A percentile compares a stretch with the other conserved stretches of the same genome.
Conservation (phyloP, 345 rosid species). For the Atalantia buxifolia region DNA sequence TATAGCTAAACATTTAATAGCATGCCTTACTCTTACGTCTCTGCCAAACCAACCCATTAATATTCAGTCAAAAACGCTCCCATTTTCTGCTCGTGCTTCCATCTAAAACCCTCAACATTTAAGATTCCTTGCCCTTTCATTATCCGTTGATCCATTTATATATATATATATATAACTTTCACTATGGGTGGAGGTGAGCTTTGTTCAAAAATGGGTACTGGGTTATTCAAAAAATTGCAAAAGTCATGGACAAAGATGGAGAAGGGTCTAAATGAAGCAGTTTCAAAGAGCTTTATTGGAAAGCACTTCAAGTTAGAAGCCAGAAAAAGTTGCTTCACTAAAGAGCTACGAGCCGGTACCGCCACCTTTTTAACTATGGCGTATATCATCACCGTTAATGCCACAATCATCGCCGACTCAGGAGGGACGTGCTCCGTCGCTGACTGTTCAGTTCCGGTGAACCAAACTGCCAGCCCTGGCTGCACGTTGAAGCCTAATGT, state of each 20-base stretch:
- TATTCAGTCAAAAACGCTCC: neutral
- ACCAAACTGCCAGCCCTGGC: conserved; percentile 40
- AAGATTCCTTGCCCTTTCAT: neutral
- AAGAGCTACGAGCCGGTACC: conserved; percentile 76
- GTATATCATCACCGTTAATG: conserved; percentile 82
- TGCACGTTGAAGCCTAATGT: conserved; percentile 54
- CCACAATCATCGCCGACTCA: conserved; percentile 76
- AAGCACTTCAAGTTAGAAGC: conserved; percentile 68
- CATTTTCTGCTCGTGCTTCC: neutral
- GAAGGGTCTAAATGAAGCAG: conserved; percentile 50
- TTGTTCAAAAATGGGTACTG: conserved; percentile 24
- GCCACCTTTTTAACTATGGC: conserved; percentile 98
- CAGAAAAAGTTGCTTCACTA: conserved; percentile 65
- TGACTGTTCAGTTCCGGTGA: conserved; percentile 47
- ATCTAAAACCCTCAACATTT: neutral
- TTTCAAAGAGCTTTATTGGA: conserved; percentile 56
- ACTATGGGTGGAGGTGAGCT: conserved; percentile 6
- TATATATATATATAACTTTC: neutral
- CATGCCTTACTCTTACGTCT: neutral
- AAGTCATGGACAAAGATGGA: conserved; percentile 48
- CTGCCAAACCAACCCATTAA: neutral
- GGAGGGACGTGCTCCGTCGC: conserved; percentile 71
- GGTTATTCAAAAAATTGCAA: conserved; percentile 16
- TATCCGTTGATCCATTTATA: neutral
- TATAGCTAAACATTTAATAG: neutral